These are phyloP conservation scores for Saxispiralis lemnorum DNA, from an alignment of 495 filamentous ascomycete genomes.

Conservation along the genomic window DNA sequence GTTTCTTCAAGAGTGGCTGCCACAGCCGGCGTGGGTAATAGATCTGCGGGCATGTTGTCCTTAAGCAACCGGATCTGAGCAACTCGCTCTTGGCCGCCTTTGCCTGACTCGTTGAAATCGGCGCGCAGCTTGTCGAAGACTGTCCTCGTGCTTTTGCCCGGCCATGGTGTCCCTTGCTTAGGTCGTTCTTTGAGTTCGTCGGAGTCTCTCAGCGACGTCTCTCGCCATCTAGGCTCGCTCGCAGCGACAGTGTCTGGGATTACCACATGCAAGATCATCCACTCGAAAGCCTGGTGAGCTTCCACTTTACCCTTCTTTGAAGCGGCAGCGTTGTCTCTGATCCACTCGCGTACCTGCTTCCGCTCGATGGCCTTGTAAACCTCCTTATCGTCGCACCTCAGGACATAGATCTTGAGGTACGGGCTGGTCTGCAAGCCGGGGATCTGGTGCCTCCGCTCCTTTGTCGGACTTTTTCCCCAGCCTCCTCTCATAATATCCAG, in stretches of 20 bases:
- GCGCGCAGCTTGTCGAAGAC: slow-evolving; percentile 77
- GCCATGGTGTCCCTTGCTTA: slow-evolving; percentile 44
- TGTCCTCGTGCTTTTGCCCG: slow-evolving; percentile 53
- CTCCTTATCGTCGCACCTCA: slow-evolving; percentile 88
- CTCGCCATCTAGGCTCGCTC: slow-evolving; percentile 40
- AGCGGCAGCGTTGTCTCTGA: slow-evolving; percentile 51
- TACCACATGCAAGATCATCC: slow-evolving; percentile 84
- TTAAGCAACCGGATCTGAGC: slow-evolving; percentile 64
- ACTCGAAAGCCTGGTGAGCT: slow-evolving; percentile 90
- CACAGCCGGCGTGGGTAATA: slow-evolving; percentile 19
- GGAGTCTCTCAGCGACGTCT: slow-evolving; percentile 24
- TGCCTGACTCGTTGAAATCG: slow-evolving; percentile 80
- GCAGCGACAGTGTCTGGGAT: slow-evolving; percentile 62
- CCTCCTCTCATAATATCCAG: slow-evolving; percentile 14
- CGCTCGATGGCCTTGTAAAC: slow-evolving; percentile 67
- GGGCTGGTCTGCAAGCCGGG: slow-evolving; percentile 84
- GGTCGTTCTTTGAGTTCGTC: slow-evolving; percentile 29
- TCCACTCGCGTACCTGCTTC: slow-evolving; percentile 73
- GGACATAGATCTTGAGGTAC: slow-evolving; percentile 76
- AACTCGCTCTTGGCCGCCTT: slow-evolving; percentile 58
- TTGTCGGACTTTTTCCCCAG: slow-evolving; percentile 19
- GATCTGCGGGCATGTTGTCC: slow-evolving; percentile 22
- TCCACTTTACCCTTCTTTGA: slow-evolving; percentile 44
- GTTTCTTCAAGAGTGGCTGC: slow-evolving; percentile 33
- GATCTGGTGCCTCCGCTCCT: slow-evolving; percentile 79